These are phyloP conservation scores for Moniliella sp. DNA, from an alignment of 1,284 basidiomycete species.

Conservation along the genomic window DNA sequence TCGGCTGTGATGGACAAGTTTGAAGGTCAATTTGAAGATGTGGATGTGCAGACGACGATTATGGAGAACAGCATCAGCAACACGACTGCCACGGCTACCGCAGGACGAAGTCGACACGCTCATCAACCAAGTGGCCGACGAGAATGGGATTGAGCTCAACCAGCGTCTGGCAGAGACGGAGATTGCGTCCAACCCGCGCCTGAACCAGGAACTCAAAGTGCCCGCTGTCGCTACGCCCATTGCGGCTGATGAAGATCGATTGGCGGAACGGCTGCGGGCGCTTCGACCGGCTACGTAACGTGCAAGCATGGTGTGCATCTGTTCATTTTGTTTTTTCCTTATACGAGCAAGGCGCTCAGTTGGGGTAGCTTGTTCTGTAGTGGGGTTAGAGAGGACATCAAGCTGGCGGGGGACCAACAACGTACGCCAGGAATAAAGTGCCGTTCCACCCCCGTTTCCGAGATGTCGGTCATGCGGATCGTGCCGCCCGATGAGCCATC, in stretches of 20 bases:
- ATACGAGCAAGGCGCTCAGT: conserved; percentile 3
- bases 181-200: conserved; percentile 35
- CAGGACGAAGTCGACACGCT: conserved; percentile 89
- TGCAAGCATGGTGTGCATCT: too few species aligned
- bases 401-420: conserved; percentile 1
- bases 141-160: conserved; percentile 82
- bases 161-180: conserved; percentile 59
- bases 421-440: conserved; percentile 67
- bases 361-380: conserved; percentile 4
- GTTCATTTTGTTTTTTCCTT: too few species aligned
- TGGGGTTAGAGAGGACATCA: background rate
- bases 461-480: conserved; percentile 90
- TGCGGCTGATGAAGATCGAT: conserved; percentile 32
- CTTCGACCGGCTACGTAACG: conserved; percentile 20
- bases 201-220: conserved; percentile 24
- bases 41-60: conserved; percentile 91
- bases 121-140: conserved; percentile 81
- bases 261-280: conserved; percentile 12
- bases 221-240: too few species aligned
- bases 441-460: conserved; percentile 68
- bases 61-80: conserved; percentile 93
- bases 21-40: conserved; percentile 79
- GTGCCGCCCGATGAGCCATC: conserved; percentile 95
- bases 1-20: conserved; percentile 98
- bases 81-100: conserved; percentile 74